These are phyloP conservation scores for Plasmodium berghei DNA, from an alignment of 169 alveolate species.

Conservation along the genomic window DNA sequence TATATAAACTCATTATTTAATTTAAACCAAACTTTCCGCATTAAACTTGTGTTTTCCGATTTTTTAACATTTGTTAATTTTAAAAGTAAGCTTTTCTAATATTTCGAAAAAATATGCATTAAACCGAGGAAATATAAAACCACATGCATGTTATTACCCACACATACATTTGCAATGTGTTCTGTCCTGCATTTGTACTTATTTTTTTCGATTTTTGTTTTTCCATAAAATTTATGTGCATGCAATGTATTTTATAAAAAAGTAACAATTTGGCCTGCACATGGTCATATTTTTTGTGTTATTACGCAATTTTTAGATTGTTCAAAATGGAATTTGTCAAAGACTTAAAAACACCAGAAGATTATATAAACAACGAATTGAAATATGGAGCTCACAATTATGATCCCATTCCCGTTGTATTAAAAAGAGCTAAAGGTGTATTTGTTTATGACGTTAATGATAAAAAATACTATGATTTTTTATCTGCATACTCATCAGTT, in stretches of 20 bases:
- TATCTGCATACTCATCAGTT: slow-evolving; percentile 90
- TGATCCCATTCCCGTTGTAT: slow-evolving; percentile 92
- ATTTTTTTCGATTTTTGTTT: slow-evolving; percentile 8
- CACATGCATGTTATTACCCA: neutral
- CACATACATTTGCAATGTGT: neutral
- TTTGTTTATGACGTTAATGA: slow-evolving; percentile 86
- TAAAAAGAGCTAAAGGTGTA: slow-evolving; percentile 88
- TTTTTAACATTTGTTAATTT: too few species aligned
- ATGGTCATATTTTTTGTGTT: neutral
- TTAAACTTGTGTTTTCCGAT: too few species aligned
- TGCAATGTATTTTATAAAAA: slow-evolving; percentile 12
- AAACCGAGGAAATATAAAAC: neutral
- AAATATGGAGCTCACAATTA: slow-evolving; percentile 92
- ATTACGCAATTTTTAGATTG: neutral
- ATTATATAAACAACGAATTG: slow-evolving; percentile 80
- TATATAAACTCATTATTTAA: too few species aligned
- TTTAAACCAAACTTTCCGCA: too few species aligned
- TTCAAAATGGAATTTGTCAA: slow-evolving; percentile 49
- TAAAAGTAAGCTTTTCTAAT: neutral
- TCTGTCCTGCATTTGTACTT: neutral
- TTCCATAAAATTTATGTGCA: slow-evolving; percentile 17
- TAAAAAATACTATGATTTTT: slow-evolving; percentile 91
- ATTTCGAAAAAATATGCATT: neutral
- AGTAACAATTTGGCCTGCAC: neutral
- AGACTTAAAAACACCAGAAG: slow-evolving; percentile 59